These are phyloP conservation scores for Emericellopsis atlantica DNA, from an alignment of 2,329 filamentous ascomycete genomes.

Conservation along the genomic window DNA sequence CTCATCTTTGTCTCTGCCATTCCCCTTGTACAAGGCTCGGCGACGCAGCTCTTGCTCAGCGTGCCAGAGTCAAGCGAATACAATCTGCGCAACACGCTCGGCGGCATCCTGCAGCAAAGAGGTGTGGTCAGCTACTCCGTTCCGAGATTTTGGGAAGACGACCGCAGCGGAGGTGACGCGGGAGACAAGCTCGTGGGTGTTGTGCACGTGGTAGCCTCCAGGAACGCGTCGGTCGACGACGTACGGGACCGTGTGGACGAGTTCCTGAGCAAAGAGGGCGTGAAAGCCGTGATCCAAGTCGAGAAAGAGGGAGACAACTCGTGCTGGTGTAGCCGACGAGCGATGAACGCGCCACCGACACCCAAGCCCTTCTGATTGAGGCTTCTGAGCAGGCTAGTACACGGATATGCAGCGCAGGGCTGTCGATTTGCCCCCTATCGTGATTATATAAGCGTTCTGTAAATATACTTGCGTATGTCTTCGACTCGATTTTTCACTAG, in stretches of 20 bases:
- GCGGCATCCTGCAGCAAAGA: constrained; percentile 67
- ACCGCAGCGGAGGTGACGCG: constrained; percentile 33
- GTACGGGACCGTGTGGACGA: constrained; percentile 64
- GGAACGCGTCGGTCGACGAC: constrained; percentile 65
- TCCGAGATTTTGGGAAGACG: constrained; percentile 88
- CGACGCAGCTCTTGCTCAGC: constrained; percentile 70
- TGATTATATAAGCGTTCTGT: too few relatives aligned
- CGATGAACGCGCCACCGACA: constrained; percentile 14
- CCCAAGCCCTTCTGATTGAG: constrained; percentile 19
- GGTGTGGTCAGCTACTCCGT: constrained; percentile 79
- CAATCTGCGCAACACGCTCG: constrained; percentile 70
- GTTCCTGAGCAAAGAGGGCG: constrained; percentile 57
- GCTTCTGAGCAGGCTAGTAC: neutral
- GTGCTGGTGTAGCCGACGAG: constrained; percentile 41
- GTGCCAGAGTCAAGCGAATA: constrained; percentile 82
- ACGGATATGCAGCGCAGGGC: neutral
- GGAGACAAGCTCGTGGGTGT: constrained; percentile 58
- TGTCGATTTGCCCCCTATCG: neutral
- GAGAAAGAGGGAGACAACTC: constrained; percentile 66
- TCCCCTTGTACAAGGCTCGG: constrained; percentile 76
- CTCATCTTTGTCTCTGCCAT: constrained; percentile 88
- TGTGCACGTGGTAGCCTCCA: constrained; percentile 71
- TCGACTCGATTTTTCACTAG: too few relatives aligned
- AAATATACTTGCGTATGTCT: too few relatives aligned
- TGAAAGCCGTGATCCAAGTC: constrained; percentile 79